Evolutionary conservation across 495 filamentous ascomycete genomes (phyloP), one percentile per base, ranked within the genome.

Genomic region (Extremus antarcticus): DNA sequence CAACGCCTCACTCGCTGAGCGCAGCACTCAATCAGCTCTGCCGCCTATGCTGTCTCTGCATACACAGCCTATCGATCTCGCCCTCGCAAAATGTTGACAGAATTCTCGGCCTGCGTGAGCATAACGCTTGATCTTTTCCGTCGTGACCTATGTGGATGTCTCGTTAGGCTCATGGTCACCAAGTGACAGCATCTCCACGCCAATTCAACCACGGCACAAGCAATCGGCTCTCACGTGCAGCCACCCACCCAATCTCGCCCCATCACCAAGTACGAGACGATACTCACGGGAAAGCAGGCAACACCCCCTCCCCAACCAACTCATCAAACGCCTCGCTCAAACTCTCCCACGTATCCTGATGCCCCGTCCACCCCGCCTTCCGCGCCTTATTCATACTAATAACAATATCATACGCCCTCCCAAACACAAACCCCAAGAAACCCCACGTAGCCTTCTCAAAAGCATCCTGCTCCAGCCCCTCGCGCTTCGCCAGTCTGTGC

Each of bases 381-480:
- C 78, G 71, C 13, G 79, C 78, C 63, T 82, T 82, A 53, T 73
- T 78, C 77, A 82, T 80, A 53, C 68, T 76, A 24, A 70, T 59
- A 20, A 82, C 70, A 39, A 76, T 17, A 60, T 72, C 67, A 47
- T 70, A 82, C 41, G 73, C 69, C 47, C 78, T 62, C 1, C 76
- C 77, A 23, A 83, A 61, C 4, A 75, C 64, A 50, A 78, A 78
- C 1, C 66, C 71, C 46, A 74, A 21, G 57, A 81, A 81, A 0
- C 54, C 66, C 78, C 78, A 81, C 0, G 78, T 80, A n/a, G 74
- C 80, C 60, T 76, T 75, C 54, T 74, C 74, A 56, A 78, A 74
- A 0, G 67, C 72, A 23, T 72, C 66, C 47, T 73, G 67, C 39
- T 78, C 71, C 43, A 80, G 59, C 1, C 70, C 68, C 23, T 81